phyloP scores from a whole-genome alignment of 73 alveolate species.

The Symbiodinium natans region DNA sequence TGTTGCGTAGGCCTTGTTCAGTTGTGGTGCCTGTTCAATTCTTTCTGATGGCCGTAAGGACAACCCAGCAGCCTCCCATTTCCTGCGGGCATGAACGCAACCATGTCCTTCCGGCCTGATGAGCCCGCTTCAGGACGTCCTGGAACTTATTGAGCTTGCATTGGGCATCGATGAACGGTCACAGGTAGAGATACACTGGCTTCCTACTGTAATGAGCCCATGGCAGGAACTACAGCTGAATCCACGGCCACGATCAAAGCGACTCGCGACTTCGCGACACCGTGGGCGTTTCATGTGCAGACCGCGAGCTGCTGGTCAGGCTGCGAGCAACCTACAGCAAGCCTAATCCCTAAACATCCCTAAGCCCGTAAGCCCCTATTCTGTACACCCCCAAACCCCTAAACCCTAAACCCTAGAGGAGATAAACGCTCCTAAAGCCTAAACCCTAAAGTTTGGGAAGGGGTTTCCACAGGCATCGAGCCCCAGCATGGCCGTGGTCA shows the following conservation, averaged over 20 bases:
- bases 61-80: background rate
- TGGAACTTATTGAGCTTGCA: background rate
- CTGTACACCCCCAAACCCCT: no score
- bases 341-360: no score
- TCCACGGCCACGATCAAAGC: background rate
- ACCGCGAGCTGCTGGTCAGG: conserved; percentile 70
- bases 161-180: background rate
- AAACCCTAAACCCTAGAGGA: no score
- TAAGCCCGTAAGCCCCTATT: no score
- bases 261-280: conserved; percentile 24
- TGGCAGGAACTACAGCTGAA: background rate
- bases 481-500: background rate
- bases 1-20: no score
- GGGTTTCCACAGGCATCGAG: background rate
- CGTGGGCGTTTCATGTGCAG: conserved; percentile 63
- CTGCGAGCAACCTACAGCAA: no score
- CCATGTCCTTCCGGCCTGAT: background rate
- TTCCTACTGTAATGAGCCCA: no score
- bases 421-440: no score
- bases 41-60: background rate
- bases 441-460: no score
- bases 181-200: no score
- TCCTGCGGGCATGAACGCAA: background rate
- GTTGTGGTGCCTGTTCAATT: no score
- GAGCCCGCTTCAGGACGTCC: background rate